Base-by-base conservation (phyloP, 108 stramenopile species). In the Cylindrotheca closterium region DNA sequence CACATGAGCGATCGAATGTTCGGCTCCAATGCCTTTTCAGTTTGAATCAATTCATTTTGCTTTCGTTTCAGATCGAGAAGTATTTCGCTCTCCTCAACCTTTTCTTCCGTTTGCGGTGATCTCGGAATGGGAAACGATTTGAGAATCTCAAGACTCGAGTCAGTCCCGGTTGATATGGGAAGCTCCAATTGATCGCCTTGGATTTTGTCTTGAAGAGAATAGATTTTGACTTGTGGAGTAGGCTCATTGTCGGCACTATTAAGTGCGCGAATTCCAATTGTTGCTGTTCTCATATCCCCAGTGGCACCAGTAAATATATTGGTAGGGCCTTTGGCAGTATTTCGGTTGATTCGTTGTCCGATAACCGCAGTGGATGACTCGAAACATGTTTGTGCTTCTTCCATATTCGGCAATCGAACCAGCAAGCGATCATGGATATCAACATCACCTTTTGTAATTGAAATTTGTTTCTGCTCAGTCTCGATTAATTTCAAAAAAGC, bases 21-120 rank as follows among this genome's bases (percentile, higher is more conserved):
- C 17, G 71, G 73, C 62, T 91, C 82, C 60, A 87, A 72, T 1
- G 72, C 60, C 27, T 65, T 57, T 49, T 90, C 89, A 18, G 84
- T 45, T 26, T 51, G 58, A 7, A 60, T 3, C 17, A 90, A 58
- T 54, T 75, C 60, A 0, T 67, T 37, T 70, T 84, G 82, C 60
- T 83, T 85, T 27, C 48, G 58, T 23, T 46, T 61, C 33, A 91
- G 54, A 33, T 83, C 81, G 2, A 53, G 56, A 19, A 86, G 46
- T 46, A 85, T 67, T 27, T 69, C 70, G 54, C 78, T 65, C 34
- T 73, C 58, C 32, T 52, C 28, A n/a, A 2, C 10, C 51, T 58
- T 47, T 55, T 2, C 21, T 8, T 49, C 60, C 2, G 37, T 12
- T 31, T 19, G 22, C 12, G 55, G 21, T 25, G 7, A 30, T 32